Conservation (phyloP, 2,329 filamentous ascomycete species). For the Nothophoma quercina region DNA sequence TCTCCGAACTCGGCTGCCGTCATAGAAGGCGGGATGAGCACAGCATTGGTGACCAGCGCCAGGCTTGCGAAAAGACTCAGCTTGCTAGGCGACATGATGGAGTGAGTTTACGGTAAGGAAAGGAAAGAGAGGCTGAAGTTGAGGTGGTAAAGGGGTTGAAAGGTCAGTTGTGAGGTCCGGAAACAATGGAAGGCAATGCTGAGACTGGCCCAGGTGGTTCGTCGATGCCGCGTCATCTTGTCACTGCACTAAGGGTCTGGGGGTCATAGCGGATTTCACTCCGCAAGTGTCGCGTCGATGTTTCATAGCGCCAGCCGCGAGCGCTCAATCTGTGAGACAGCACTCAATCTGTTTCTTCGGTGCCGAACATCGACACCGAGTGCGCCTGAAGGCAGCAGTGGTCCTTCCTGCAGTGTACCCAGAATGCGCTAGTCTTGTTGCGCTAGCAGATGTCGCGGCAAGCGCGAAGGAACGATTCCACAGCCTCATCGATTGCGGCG, state of each 20-base stretch:
- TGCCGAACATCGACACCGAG: not conserved
- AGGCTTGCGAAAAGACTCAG: constrained; percentile 45
- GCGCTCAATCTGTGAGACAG: constrained; percentile 7
- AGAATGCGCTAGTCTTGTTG: no score
- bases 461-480: no score
- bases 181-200: constrained; percentile 21
- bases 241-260: constrained; percentile 4
- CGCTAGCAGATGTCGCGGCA: no score
- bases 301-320: constrained; percentile 14
- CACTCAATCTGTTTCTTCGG: not conserved
- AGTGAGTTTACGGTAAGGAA: constrained; percentile 22
- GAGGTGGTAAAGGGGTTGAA: constrained; percentile 19
- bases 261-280: constrained; percentile 10
- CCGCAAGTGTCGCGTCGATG: constrained; percentile 15
- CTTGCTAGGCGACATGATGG: constrained; percentile 41
- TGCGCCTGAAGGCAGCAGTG: not conserved
- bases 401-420: not conserved
- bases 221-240: constrained; percentile 27
- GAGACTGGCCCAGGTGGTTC: constrained; percentile 18
- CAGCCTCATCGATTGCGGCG: no score
- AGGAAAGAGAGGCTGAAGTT: constrained; percentile 20
- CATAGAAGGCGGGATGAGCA: constrained; percentile 46
- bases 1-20: constrained; percentile 39
- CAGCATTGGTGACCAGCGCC: constrained; percentile 47
- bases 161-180: constrained; percentile 18